These are phyloP conservation scores for Leccinum subgranulosum DNA, from an alignment of 768 basidiomycete species.

Conservation along the genomic window DNA sequence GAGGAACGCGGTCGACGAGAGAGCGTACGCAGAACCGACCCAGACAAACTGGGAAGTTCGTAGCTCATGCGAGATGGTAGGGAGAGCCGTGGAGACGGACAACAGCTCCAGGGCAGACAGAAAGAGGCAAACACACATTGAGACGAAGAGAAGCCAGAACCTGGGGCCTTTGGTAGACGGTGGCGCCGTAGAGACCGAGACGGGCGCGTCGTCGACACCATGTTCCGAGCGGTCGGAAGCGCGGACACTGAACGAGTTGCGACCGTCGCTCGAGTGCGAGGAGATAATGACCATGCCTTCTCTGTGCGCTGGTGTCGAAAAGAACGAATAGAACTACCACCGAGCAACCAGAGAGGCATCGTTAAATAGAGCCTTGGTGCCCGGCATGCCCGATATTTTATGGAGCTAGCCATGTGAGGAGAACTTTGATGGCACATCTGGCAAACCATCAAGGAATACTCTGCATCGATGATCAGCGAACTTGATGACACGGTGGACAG, in stretches of 20 bases:
- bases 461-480: slow-evolving; percentile 1
- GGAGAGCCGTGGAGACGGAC: slow-evolving; percentile 31
- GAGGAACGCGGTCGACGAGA: slow-evolving; percentile 36
- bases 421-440: not conserved
- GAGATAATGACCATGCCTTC: not conserved
- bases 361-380: not conserved
- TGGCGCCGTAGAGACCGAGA: not conserved
- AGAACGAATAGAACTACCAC: not conserved
- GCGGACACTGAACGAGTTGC: not conserved
- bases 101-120: slow-evolving; percentile 29
- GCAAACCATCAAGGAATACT: not conserved
- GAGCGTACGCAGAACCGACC: slow-evolving; percentile 37
- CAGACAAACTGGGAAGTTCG: slow-evolving; percentile 31
- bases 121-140: slow-evolving; percentile 22
- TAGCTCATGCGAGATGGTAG: slow-evolving; percentile 31
- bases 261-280: not conserved
- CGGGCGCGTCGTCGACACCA: not conserved
- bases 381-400: not conserved
- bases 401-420: not conserved
- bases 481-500: not conserved
- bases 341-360: not conserved
- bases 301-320: not conserved
- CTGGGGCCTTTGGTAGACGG: slow-evolving; percentile 10
- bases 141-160: slow-evolving; percentile 31
- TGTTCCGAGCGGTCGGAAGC: not conserved